These are phyloP conservation scores for Neurospora discreta DNA, from an alignment of 495 filamentous ascomycete species.

Conservation along the genomic window DNA sequence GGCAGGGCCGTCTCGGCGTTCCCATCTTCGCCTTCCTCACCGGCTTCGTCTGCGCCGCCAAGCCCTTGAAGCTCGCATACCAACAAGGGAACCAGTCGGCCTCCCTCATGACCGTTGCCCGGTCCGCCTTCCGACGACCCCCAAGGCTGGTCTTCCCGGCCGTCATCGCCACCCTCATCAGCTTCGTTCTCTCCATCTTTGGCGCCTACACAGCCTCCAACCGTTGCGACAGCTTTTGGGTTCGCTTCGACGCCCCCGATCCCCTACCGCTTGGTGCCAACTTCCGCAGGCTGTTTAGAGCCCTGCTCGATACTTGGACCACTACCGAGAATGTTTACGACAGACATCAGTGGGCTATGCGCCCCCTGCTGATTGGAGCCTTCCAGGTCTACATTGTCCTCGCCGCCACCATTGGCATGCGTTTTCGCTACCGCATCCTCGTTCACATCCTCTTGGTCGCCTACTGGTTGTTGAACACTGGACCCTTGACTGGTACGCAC, in stretches of 20 bases:
- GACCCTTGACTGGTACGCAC: slow-evolving; percentile 18
- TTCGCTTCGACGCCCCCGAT: slow-evolving; percentile 40
- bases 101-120: slow-evolving; percentile 44
- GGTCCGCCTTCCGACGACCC: slow-evolving; percentile 52
- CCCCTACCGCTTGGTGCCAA: slow-evolving; percentile 21
- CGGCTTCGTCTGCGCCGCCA: slow-evolving; percentile 56
- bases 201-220: slow-evolving; percentile 46
- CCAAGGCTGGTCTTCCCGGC: slow-evolving; percentile 51
- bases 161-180: slow-evolving; percentile 46
- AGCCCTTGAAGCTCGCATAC: slow-evolving; percentile 47
- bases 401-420: slow-evolving; percentile 45
- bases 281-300: slow-evolving; percentile 29
- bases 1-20: slow-evolving; percentile 53
- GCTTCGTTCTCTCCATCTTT: slow-evolving; percentile 43
- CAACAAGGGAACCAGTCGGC: slow-evolving; percentile 40
- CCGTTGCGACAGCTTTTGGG: slow-evolving; percentile 48
- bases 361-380: slow-evolving; percentile 47
- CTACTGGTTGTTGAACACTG: slow-evolving; percentile 42
- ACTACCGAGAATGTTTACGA: slow-evolving; percentile 49
- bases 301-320: slow-evolving; percentile 46
- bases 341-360: slow-evolving; percentile 54
- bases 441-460: slow-evolving; percentile 38
- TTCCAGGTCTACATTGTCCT: slow-evolving; percentile 52
- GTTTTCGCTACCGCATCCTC: slow-evolving; percentile 43
- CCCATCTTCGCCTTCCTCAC: slow-evolving; percentile 57